A percentile compares a stretch with the other conserved stretches of the same genome.
Conservation (phyloP, 169 alveolate genomes). For the Plasmodium knowlesi region DNA sequence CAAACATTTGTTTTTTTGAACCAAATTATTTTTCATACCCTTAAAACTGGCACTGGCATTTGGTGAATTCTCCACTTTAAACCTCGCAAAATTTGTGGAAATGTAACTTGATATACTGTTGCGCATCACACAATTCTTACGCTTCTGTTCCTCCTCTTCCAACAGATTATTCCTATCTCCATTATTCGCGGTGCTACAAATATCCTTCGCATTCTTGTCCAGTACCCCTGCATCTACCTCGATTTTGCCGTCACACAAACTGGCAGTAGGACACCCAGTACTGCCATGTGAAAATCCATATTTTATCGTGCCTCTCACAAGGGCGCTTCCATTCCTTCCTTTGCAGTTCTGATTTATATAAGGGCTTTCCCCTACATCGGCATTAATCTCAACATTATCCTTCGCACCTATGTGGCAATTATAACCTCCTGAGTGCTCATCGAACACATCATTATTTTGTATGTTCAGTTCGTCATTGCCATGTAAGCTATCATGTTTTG, state of each 20-base stretch:
- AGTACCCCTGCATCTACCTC: background rate
- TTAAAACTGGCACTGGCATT: background rate
- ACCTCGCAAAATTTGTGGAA: background rate
- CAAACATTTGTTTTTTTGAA: background rate
- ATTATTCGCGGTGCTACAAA: background rate
- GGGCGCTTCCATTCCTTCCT: background rate
- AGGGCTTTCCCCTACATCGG: background rate
- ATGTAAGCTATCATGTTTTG: background rate
- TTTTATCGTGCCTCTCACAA: background rate
- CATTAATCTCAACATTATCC: background rate
- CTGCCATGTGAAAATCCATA: background rate
- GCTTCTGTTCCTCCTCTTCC: background rate
- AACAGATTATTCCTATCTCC: background rate
- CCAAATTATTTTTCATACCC: background rate
- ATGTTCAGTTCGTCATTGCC: background rate
- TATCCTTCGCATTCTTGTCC: background rate
- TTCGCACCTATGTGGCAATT: background rate
- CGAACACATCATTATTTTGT: background rate
- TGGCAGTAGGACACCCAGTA: background rate
- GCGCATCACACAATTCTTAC: background rate
- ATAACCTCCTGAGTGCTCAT: background rate
- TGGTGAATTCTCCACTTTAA: background rate
- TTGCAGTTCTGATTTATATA: background rate
- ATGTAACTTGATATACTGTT: background rate
- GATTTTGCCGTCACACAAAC: background rate